A percentile compares a stretch with the other conserved stretches of the same genome.
Evolutionary conservation across 257 asterid species (phyloP).

Genomic region (Petunia secreta): DNA sequence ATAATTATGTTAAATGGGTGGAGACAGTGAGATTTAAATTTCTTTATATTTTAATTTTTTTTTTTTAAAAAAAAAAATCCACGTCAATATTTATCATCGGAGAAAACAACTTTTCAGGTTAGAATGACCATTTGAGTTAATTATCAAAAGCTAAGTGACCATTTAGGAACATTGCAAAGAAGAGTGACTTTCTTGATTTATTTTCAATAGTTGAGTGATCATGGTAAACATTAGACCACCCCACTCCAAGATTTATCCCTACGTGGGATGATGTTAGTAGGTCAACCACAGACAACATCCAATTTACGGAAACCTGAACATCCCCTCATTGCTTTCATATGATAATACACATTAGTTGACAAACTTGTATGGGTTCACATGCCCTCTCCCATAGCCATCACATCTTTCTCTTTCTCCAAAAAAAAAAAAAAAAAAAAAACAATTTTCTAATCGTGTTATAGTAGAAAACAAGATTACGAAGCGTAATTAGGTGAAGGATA

Average conservation of each 20-base stretch:
- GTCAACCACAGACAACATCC: slow-evolving; percentile 19
- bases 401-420: slow-evolving; percentile 11
- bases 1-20: no score
- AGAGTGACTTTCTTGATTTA: no score
- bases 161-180: no score
- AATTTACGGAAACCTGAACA: neutral
- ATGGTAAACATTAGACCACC: neutral
- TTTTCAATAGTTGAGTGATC: no score
- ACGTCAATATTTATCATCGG: no score
- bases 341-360: slow-evolving; percentile 8
- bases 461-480: neutral
- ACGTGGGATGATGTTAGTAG: slow-evolving; percentile 16
- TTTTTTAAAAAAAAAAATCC: no score
- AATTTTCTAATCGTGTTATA: slow-evolving; percentile 8
- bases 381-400: neutral
- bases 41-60: no score
- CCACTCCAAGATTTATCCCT: slow-evolving; percentile 18
- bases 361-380: slow-evolving; percentile 16
- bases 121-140: no score
- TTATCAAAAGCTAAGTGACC: no score
- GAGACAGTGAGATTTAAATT: no score
- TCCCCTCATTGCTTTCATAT: neutral
- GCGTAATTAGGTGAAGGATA: slow-evolving; percentile 8
- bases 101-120: no score
- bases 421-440: neutral